A percentile compares a stretch with the other conserved stretches of the same genome.
Conservation (phyloP, 148 eudicot species). For the Vaccinium corymbosum region DNA sequence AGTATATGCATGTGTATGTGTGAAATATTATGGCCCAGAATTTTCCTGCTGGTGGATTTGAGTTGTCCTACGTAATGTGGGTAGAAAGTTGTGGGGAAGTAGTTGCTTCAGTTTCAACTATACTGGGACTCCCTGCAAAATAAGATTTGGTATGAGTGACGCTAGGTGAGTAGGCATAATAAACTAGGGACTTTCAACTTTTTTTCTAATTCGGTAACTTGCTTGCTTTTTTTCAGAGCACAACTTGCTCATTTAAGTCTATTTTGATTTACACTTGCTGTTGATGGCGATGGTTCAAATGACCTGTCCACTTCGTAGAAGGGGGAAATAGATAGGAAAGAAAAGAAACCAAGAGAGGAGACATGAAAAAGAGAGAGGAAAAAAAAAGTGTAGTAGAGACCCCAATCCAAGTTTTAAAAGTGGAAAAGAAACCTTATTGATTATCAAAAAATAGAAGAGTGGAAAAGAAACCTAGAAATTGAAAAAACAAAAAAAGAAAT, state of each 20-base stretch:
- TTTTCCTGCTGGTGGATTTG: neutral
- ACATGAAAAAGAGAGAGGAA: neutral
- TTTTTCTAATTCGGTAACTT: neutral
- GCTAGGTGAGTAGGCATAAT: neutral
- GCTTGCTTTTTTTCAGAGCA: neutral
- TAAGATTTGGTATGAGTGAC: neutral
- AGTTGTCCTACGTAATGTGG: neutral
- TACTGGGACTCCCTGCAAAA: neutral
- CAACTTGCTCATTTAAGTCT: neutral
- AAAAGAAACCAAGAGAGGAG: neutral
- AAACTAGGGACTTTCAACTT: neutral
- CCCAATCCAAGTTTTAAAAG: neutral
- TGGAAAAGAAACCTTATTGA: slow-evolving; percentile 4
- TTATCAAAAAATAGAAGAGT: neutral
- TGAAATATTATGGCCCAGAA: neutral
- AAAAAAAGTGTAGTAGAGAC: neutral
- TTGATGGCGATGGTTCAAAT: too few relatives aligned
- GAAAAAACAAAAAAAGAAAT: too few relatives aligned
- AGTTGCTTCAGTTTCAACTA: neutral
- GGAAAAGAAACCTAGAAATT: neutral
- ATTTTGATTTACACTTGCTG: neutral
- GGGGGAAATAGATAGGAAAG: neutral
- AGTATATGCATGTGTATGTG: neutral
- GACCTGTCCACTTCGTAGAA: too few relatives aligned
- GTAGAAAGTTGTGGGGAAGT: neutral